Base-by-base conservation (phyloP, 2,329 filamentous ascomycete genomes). In the Aureobasidium namibiae region DNA sequence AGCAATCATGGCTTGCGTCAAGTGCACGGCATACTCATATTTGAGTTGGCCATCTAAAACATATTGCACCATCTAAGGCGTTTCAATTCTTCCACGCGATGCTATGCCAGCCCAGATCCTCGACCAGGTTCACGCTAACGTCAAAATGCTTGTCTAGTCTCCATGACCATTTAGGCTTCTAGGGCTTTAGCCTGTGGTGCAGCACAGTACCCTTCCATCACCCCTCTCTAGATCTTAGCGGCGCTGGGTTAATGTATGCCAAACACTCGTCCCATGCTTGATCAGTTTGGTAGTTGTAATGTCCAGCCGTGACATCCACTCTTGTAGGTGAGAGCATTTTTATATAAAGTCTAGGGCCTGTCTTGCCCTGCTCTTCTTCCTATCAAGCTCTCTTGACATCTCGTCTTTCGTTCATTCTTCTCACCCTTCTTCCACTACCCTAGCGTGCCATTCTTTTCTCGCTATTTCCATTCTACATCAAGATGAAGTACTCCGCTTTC, bases 401-500 rank as follows among this genome's bases (percentile, higher is more conserved):
- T 44, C 24, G 36, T 54, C 50, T 42, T 46, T 21, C 42, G 23
- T 48, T 57, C 54, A 34, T 38, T 48, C 42, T 57, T 42, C 45
- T 50, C n/a, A 14, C 16, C 56, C 21, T 44, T 33, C 49, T 42
- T 21, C n/a, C 6, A 33, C 26, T 29, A 36, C 3, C 4, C 54
- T 58, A 58, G 46, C 56, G 56, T 61, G 48, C 44, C 56, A 60
- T 60, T 61, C 45, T 56, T 53, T 61, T 45, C 34, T 41, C 54
- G 54, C 49, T 56, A 39, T 52, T 53, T 60, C 33, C 39, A 7
- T 60, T 61, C 53, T 42, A 62, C 48, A 56, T 45, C 61, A 66
- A 31, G 36, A 67, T 67, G 65, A 65, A 64, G 61, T 60, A 60
- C 44, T 62, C 62, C 14, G 34, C 65, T 56, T 44, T 68, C 42